Evolutionary conservation across 2,329 filamentous ascomycete species (phyloP).

Genomic region (Botryotinia calthae): DNA sequence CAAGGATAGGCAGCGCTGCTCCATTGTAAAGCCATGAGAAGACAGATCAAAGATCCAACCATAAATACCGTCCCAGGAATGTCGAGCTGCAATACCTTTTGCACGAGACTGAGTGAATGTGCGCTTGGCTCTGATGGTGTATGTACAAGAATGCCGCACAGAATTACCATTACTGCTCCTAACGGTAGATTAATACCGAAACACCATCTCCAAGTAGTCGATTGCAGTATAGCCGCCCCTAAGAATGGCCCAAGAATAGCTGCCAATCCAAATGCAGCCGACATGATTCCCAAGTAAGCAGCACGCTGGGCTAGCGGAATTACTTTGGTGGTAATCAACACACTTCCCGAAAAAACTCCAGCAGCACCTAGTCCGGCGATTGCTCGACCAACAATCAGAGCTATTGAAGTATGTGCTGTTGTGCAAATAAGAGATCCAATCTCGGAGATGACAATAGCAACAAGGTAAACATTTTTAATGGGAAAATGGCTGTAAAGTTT

Average conservation of each 20-base stretch:
- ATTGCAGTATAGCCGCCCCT: conserved; percentile 4
- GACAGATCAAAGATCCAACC: conserved; percentile 29
- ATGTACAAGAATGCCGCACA: conserved; percentile 2
- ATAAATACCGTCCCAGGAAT: conserved; percentile 4
- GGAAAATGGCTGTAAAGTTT: conserved; percentile 9
- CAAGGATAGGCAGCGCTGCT: conserved; percentile 41
- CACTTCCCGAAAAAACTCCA: neutral
- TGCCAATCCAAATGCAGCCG: conserved; percentile 12
- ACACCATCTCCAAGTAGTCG: conserved; percentile 10
- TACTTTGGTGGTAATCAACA: conserved; percentile 3
- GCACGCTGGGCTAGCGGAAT: conserved; percentile 14
- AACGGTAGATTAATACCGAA: conserved; percentile 17
- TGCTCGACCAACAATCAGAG: conserved; percentile 11
- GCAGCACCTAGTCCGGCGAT: conserved; percentile 8
- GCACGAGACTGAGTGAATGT: neutral
- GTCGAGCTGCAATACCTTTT: conserved; percentile 6
- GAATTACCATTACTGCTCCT: neutral
- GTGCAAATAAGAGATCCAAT: conserved; percentile 6
- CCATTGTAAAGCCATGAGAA: conserved; percentile 38
- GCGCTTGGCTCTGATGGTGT: conserved; percentile 2
- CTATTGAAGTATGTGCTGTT: neutral
- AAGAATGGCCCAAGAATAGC: conserved; percentile 16
- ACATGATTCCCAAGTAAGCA: conserved; percentile 6
- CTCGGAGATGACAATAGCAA: conserved; percentile 5
- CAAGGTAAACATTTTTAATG: conserved; percentile 12